Conservation (phyloP, 306 rosid species). For the Cucurbita maxima region DNA sequence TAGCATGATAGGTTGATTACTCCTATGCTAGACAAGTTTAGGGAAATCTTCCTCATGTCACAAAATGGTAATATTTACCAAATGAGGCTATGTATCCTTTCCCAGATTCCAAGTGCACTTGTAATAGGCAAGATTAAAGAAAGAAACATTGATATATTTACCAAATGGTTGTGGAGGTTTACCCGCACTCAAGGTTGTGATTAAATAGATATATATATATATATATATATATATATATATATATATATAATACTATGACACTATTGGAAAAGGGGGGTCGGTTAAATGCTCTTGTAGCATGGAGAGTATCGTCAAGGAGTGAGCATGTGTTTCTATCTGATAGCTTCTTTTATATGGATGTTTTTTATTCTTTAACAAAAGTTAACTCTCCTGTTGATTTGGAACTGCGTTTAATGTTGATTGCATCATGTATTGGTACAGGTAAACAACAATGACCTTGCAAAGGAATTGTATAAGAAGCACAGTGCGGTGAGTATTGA, state of each 20-base stretch:
- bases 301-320: not conserved
- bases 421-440: constrained; percentile 24
- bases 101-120: not conserved
- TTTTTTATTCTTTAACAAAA: not conserved
- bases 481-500: constrained; percentile 69
- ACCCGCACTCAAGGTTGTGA: not conserved
- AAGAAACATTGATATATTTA: not conserved
- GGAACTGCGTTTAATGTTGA: constrained; percentile 13
- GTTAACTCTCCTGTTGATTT: not conserved
- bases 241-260: not conserved
- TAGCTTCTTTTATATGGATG: not conserved
- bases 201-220: not conserved
- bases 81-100: too few relatives aligned
- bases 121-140: too few relatives aligned
- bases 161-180: not conserved
- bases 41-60: not conserved
- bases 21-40: not conserved
- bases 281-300: not conserved
- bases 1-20: not conserved
- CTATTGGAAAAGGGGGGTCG: not conserved
- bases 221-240: too few relatives aligned
- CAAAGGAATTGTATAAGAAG: constrained; percentile 87
- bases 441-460: constrained; percentile 78
- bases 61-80: too few relatives aligned
- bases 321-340: not conserved